phyloP scores from a whole-genome alignment of 805 yeast species.

The Saturnispora silvae region DNA sequence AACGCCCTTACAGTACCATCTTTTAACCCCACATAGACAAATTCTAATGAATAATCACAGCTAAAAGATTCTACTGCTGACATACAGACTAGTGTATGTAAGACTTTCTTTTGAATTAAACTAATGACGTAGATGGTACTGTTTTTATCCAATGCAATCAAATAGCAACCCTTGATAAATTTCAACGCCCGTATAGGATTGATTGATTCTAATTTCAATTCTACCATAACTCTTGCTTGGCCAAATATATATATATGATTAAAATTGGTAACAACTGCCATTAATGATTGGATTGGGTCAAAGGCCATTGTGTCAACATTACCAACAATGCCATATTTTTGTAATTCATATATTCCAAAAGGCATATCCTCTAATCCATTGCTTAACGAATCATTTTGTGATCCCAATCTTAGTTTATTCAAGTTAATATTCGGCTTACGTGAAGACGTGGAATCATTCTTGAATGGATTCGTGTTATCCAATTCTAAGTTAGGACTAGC shows the following conservation, averaged over 20 bases:
- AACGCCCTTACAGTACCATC: conserved; percentile 65
- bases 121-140: conserved; percentile 62
- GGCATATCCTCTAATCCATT: conserved; percentile 22
- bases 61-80: conserved; percentile 60
- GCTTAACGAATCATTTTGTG: conserved; percentile 18
- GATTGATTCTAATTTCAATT: conserved; percentile 41
- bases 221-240: conserved; percentile 66
- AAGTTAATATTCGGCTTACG: conserved; percentile 7
- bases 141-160: conserved; percentile 58
- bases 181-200: conserved; percentile 43
- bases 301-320: conserved; percentile 57
- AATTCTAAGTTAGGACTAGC: conserved; percentile 15
- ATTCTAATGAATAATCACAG: conserved; percentile 81
- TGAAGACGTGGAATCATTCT: neutral
- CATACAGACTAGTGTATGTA: conserved; percentile 53
- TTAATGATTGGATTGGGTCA: conserved; percentile 80
- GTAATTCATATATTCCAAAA: conserved; percentile 25
- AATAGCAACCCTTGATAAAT: conserved; percentile 72
- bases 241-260: conserved; percentile 77
- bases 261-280: conserved; percentile 66
- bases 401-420: conserved; percentile 10
- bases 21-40: conserved; percentile 69
- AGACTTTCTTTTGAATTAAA: conserved; percentile 46
- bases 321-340: conserved; percentile 51
- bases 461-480: conserved; percentile 4